Evolutionary conservation across 1,139 yeast genomes (phyloP), one percentile per base, ranked within the genome.

Genomic region (Yamadazyma sp.): DNA sequence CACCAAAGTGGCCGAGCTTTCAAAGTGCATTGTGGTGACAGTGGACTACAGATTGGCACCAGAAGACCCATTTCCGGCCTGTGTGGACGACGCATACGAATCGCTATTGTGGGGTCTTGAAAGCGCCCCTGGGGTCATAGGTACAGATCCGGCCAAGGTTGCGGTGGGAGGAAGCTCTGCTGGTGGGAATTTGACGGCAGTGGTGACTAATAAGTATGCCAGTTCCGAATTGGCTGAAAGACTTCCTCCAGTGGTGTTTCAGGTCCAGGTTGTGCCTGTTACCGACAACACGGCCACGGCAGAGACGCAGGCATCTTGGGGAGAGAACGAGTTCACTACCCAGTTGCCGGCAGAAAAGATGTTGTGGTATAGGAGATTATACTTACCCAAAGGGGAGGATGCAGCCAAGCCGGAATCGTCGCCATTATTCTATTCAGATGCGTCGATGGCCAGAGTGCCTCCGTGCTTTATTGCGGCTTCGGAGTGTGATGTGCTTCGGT

Each of bases 11-110:
- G 70, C 73, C 14, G 64, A 62, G 21, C 42, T 52, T 35, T 59
- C 67, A 14, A 43, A 61, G 31, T 66, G 74, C 42, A 49, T 66
- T 8, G 74, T 68, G 11, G 50, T 68, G 18, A 54, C 63, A 11
- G 65, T 71, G 7, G 76, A 72, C 45, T 72, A 72, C 49, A 47
- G 77, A 28, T 52, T 70, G 37, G 78, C 78, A 0, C 81, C 81
- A 2, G 78, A 76, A 47, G 51, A 60, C 41, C 76, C 77, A 12
- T 76, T 61, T 45, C 81, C 81, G 2, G 73, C 75, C 6, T 64
- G 71, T 34, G 67, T 70, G 4, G 66, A 73, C n/a, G 79, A 74
- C 51, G 51, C 75, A 15, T 70, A 56, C 48, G 76, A 67, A 30
- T 38, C 62, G 2, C 43, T 55, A 15, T 23, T 59, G 16, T 60